Conservation (phyloP, 2,329 filamentous ascomycete genomes). For the Aspergillus ochraceoroseus region DNA sequence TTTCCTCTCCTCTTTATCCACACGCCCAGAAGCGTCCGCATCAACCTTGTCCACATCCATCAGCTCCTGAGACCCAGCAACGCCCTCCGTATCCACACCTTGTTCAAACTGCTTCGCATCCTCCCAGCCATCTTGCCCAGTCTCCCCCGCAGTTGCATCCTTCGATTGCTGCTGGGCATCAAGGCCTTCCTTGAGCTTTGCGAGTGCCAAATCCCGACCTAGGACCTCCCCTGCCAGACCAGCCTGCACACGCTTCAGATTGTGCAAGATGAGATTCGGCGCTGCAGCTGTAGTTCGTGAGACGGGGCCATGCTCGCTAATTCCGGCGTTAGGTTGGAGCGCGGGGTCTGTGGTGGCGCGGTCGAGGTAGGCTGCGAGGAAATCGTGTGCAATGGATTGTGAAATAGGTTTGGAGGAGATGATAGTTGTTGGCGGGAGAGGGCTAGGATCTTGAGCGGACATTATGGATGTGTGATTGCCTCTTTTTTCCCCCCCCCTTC, state of each 20-base stretch:
- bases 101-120: slow-evolving; percentile 38
- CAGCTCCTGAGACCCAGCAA: slow-evolving; percentile 33
- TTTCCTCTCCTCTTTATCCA: slow-evolving; percentile 53
- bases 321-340: slow-evolving; percentile 43
- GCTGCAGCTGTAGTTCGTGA: slow-evolving; percentile 40
- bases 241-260: slow-evolving; percentile 44
- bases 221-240: slow-evolving; percentile 42
- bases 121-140: slow-evolving; percentile 30
- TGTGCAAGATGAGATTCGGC: slow-evolving; percentile 44
- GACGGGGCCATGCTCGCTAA: slow-evolving; percentile 43
- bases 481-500: neutral
- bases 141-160: slow-evolving; percentile 25
- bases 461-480: slow-evolving; percentile 26
- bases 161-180: slow-evolving; percentile 25
- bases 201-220: slow-evolving; percentile 39
- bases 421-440: slow-evolving; percentile 38
- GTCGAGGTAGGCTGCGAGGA: slow-evolving; percentile 42
- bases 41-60: slow-evolving; percentile 41
- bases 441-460: slow-evolving; percentile 35
- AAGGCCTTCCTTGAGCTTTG: slow-evolving; percentile 35
- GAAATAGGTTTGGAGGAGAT: slow-evolving; percentile 35
- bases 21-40: slow-evolving; percentile 27
- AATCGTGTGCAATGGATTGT: slow-evolving; percentile 40
- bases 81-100: slow-evolving; percentile 45
- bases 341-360: slow-evolving; percentile 41